Conservation (phyloP, 208 protist genomes). For the Leishmania tarentolae region DNA sequence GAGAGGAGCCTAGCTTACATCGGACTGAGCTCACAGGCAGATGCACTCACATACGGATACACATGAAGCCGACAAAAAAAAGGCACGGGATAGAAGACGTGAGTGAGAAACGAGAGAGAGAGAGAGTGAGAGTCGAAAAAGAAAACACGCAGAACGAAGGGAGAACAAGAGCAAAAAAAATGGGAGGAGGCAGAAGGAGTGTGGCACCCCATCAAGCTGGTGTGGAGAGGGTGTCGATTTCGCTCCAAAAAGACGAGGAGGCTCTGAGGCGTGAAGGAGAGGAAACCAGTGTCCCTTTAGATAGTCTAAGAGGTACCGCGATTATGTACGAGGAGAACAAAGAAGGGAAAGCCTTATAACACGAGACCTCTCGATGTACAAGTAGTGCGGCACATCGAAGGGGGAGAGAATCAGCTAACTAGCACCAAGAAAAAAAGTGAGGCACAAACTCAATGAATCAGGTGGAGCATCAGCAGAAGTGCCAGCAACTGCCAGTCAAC, state of each 20-base stretch:
- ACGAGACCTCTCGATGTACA: background rate
- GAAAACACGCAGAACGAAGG: background rate
- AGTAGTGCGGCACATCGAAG: background rate
- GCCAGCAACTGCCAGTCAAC: background rate
- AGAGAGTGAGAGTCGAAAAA: background rate
- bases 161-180: background rate
- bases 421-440: background rate
- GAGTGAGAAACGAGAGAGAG: background rate
- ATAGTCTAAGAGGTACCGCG: background rate
- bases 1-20: constrained; percentile 5
- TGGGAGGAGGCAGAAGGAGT: background rate
- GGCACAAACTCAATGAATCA: background rate
- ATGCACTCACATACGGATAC: background rate
- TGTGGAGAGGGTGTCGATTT: background rate
- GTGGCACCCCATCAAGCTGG: background rate
- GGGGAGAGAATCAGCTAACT: background rate
- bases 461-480: background rate
- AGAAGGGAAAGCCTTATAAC: background rate
- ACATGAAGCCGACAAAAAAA: background rate
- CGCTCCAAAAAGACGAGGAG: background rate
- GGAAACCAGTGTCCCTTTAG: background rate
- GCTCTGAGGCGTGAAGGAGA: background rate
- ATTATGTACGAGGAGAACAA: background rate
- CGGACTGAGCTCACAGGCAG: background rate
- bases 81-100: background rate